These are phyloP conservation scores for Penicillium flavigenum DNA, from an alignment of 495 filamentous ascomycete genomes.

Conservation along the genomic window DNA sequence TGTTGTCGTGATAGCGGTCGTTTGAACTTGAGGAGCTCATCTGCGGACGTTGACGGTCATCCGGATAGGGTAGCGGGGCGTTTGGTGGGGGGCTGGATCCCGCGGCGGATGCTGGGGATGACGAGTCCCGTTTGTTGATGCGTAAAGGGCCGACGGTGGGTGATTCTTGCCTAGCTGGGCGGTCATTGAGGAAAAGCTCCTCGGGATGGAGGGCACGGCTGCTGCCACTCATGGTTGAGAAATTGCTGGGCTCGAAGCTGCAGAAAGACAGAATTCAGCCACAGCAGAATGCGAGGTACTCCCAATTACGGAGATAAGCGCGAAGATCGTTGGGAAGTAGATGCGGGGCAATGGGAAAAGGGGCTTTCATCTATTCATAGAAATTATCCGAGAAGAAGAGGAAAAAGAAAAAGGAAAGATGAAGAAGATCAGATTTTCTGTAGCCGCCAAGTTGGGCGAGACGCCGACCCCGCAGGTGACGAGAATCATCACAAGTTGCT, in stretches of 20 bases:
- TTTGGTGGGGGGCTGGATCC: conserved; percentile 29
- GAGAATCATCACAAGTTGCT: conserved; percentile 19
- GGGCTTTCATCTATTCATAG: conserved; percentile 13
- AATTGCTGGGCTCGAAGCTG: conserved; percentile 11
- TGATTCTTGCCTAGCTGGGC: conserved; percentile 51
- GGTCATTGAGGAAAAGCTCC: conserved; percentile 70
- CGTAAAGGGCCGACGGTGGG: conserved; percentile 81
- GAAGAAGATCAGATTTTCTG: conserved; percentile 4
- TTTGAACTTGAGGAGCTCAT: conserved; percentile 37
- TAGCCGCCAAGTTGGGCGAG: conserved; percentile 22
- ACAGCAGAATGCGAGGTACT: conserved; percentile 9
- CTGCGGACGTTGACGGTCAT: conserved; percentile 59
- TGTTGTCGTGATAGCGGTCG: conserved; percentile 37
- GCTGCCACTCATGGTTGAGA: conserved; percentile 38
- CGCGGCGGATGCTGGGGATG: conserved; percentile 36
- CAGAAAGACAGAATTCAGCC: conserved; percentile 21
- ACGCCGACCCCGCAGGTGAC: conserved; percentile 31
- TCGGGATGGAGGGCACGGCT: conserved; percentile 58
- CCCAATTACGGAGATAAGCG: conserved; percentile 21
- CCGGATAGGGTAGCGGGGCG: conserved; percentile 68
- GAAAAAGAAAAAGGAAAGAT: conserved; percentile 6
- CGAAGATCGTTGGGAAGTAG: conserved; percentile 14
- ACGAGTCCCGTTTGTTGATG: conserved; percentile 69
- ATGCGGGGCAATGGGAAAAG: conserved; percentile 10
- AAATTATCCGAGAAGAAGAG: conserved; percentile 6